These are phyloP conservation scores for Colletotrichum destructivum DNA, from an alignment of 2,329 filamentous ascomycete genomes.

Conservation along the genomic window DNA sequence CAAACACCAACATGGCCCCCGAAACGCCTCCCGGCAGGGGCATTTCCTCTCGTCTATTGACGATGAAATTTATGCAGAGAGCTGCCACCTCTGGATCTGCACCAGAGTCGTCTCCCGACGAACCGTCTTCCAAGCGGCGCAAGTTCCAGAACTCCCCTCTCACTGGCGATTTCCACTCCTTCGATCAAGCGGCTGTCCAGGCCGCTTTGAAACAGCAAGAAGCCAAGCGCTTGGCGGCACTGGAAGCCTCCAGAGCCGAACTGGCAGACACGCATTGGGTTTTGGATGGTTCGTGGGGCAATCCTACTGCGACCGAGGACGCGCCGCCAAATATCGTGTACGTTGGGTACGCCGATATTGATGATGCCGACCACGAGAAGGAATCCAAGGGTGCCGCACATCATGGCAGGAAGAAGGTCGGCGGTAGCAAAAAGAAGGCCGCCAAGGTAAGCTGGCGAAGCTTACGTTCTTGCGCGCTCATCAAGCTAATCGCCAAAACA, in stretches of 20 bases:
- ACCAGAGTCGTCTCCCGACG: conserved; percentile 61
- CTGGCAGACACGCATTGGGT: conserved; percentile 84
- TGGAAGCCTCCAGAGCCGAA: conserved; percentile 74
- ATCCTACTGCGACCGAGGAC: conserved; percentile 21
- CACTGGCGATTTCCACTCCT: conserved; percentile 56
- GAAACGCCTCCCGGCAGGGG: conserved; percentile 68
- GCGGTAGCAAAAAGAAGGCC: conserved; percentile 48
- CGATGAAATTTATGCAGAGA: conserved; percentile 99
- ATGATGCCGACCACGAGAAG: conserved; percentile 52
- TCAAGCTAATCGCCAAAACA: conserved; percentile 30
- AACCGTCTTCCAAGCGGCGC: conserved; percentile 74
- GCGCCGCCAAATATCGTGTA: conserved; percentile 72
- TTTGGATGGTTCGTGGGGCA: conserved; percentile 64
- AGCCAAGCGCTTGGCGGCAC: conserved; percentile 71
- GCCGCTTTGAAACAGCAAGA: conserved; percentile 78
- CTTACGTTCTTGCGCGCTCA: background rate
- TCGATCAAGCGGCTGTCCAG: conserved; percentile 73
- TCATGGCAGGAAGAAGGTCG: conserved; percentile 55
- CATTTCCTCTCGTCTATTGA: conserved; percentile 90
- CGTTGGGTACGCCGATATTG: conserved; percentile 67
- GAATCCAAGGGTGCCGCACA: conserved; percentile 53
- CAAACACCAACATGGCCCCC: conserved; percentile 57
- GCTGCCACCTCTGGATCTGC: conserved; percentile 74
- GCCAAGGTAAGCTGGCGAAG: conserved; percentile 47
- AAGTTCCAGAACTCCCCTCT: conserved; percentile 60